These are phyloP conservation scores for Mikania micrantha DNA, from an alignment of 129 eudicot species.

Conservation along the genomic window DNA sequence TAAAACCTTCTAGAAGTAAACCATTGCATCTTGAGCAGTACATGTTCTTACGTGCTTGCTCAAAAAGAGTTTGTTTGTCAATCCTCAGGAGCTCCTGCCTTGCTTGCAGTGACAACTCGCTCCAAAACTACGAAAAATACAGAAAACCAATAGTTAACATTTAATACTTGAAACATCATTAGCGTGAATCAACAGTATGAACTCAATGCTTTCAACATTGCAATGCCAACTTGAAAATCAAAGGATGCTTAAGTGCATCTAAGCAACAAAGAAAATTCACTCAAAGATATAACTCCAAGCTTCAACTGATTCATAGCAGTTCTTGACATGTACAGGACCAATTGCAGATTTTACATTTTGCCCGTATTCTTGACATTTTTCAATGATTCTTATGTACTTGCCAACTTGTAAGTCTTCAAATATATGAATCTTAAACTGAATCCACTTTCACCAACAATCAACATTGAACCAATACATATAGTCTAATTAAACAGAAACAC, in stretches of 20 bases:
- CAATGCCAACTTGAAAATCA: background rate
- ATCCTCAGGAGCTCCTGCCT: conserved; percentile 76
- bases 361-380: background rate
- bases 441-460: conserved; percentile 6
- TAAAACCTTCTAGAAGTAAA: conserved; percentile 85
- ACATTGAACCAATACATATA: conserved; percentile 2
- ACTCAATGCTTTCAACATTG: background rate
- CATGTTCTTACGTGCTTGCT: conserved; percentile 97
- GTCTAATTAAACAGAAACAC: conserved; percentile 8
- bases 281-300: background rate
- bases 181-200: background rate
- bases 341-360: background rate
- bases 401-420: background rate
- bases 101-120: conserved; percentile 76
- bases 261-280: background rate
- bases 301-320: background rate
- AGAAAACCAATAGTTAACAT: background rate
- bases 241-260: no score
- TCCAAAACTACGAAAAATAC: conserved; percentile 74
- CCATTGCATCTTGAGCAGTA: conserved; percentile 99
- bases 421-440: conserved; percentile 3
- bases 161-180: background rate
- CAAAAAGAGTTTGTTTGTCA: conserved; percentile 84
- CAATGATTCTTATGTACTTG: background rate
- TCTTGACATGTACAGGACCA: conserved; percentile 7